These are phyloP conservation scores for Quercus robur DNA, from an alignment of 306 rosid species.

Conservation along the genomic window DNA sequence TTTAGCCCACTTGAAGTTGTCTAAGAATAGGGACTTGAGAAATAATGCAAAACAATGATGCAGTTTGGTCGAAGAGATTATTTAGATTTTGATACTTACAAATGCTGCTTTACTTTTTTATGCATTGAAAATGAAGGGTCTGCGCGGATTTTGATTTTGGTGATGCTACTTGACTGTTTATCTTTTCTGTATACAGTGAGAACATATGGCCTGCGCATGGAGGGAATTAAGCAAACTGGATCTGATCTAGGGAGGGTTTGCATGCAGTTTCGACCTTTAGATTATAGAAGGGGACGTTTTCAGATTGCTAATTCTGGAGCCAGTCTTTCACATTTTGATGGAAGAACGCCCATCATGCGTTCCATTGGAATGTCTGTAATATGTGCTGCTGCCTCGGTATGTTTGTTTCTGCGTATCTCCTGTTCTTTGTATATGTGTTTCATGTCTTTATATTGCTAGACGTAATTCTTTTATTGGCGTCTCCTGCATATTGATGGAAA, in stretches of 20 bases:
- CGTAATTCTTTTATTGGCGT: background rate
- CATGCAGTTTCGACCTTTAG: slow-evolving; percentile 27
- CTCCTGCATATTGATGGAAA: background rate
- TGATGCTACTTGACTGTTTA: background rate
- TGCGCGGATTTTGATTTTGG: background rate
- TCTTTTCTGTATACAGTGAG: slow-evolving; percentile 21
- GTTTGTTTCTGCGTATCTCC: slow-evolving; percentile 15
- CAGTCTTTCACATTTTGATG: background rate
- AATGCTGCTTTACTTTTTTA: background rate
- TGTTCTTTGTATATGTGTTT: background rate
- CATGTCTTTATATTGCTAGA: background rate
- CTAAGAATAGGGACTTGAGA: background rate
- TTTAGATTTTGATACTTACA: background rate
- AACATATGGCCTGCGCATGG: slow-evolving; percentile 14
- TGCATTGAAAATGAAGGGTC: background rate
- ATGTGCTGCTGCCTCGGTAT: slow-evolving; percentile 58
- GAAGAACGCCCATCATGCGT: background rate
- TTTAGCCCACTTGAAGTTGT: background rate
- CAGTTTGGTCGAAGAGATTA: background rate
- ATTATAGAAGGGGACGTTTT: slow-evolving; percentile 26
- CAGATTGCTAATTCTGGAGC: slow-evolving; percentile 10
- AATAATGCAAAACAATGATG: background rate
- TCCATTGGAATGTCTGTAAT: slow-evolving; percentile 31
- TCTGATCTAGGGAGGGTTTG: slow-evolving; percentile 27
- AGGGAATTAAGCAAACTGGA: slow-evolving; percentile 5